These are phyloP conservation scores for Cenococcum geophilum DNA, from an alignment of 495 filamentous ascomycete species.

Conservation along the genomic window DNA sequence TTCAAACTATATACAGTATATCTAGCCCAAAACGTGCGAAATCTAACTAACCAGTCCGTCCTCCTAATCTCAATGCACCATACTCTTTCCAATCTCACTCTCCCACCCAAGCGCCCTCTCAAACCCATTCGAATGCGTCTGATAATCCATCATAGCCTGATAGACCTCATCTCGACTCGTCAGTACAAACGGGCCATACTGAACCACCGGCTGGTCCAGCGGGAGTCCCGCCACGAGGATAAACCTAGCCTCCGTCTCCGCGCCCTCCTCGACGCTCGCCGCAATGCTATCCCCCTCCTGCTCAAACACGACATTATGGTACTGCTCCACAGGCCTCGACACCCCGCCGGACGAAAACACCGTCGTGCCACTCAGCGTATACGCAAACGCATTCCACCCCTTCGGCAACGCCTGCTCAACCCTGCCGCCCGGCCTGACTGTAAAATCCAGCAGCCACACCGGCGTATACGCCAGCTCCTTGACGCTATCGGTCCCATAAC, in stretches of 20 bases:
- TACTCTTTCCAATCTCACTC: conserved; percentile 91
- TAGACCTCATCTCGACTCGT: conserved; percentile 79
- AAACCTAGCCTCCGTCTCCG: conserved; percentile 60
- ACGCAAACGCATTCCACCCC: conserved; percentile 89
- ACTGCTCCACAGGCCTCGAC: conserved; percentile 56
- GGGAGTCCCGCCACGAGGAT: conserved; percentile 80
- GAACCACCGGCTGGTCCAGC: conserved; percentile 85
- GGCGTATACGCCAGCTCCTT: conserved; percentile 91
- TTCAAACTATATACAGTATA: too few species aligned
- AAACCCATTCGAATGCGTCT: conserved; percentile 80
- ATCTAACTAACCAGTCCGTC: too few species aligned
- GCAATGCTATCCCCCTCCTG: conserved; percentile 66
- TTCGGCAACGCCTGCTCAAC: conserved; percentile 66
- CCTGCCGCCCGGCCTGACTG: conserved; percentile 70
- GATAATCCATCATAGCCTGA: conserved; percentile 85
- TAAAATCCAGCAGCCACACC: conserved; percentile 86
- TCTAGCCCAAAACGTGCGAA: too few species aligned
- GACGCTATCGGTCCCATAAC: conserved; percentile 75
- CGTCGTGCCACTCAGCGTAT: conserved; percentile 65
- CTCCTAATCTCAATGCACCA: conserved; percentile 35
- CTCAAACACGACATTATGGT: conserved; percentile 87
- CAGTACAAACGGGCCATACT: conserved; percentile 94
- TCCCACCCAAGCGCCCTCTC: conserved; percentile 77
- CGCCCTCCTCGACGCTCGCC: conserved; percentile 61
- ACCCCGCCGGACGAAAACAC: conserved; percentile 57